Percentiles rank a stretch among this genome's conserved stretches.
Conservation (phyloP, 2,329 filamentous ascomycete species). For the Ophiostoma perfectum region DNA sequence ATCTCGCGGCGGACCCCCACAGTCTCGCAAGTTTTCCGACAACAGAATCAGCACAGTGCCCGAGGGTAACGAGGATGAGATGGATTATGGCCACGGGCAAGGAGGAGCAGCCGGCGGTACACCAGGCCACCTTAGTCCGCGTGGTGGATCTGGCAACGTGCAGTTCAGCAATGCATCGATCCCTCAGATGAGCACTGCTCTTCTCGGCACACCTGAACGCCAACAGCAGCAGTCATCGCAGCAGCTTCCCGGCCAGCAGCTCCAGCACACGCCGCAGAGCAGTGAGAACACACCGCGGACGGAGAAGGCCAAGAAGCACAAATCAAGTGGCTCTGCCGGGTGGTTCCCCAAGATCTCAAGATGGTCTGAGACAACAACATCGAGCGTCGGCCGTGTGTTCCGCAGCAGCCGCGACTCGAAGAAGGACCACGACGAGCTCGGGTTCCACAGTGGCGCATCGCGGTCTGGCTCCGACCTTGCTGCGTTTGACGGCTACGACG, state of each 20-base stretch:
- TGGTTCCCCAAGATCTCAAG: constrained; percentile 89
- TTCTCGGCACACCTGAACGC: constrained; percentile 42
- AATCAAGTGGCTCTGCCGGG: constrained; percentile 71
- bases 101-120: constrained; percentile 53
- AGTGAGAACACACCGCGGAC: constrained; percentile 73
- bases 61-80: constrained; percentile 73
- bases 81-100: constrained; percentile 42
- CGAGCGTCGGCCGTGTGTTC: constrained; percentile 74
- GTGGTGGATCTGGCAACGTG: constrained; percentile 43
- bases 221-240: constrained; percentile 16
- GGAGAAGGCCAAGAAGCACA: constrained; percentile 80
- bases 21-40: constrained; percentile 56
- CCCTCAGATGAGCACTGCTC: constrained; percentile 22
- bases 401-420: constrained; percentile 60
- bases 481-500: constrained; percentile 58
- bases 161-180: constrained; percentile 33
- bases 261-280: constrained; percentile 42
- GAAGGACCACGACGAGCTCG: constrained; percentile 51
- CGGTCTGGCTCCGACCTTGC: constrained; percentile 71
- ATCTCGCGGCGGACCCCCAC: constrained; percentile 37
- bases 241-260: constrained; percentile 10
- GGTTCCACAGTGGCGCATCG: constrained; percentile 45
- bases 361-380: constrained; percentile 95
- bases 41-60: constrained; percentile 86
- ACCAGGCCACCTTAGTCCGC: constrained; percentile 38